phyloP scores from a whole-genome alignment of 2,329 filamentous ascomycete genomes.

The Colletotrichum sp. region DNA sequence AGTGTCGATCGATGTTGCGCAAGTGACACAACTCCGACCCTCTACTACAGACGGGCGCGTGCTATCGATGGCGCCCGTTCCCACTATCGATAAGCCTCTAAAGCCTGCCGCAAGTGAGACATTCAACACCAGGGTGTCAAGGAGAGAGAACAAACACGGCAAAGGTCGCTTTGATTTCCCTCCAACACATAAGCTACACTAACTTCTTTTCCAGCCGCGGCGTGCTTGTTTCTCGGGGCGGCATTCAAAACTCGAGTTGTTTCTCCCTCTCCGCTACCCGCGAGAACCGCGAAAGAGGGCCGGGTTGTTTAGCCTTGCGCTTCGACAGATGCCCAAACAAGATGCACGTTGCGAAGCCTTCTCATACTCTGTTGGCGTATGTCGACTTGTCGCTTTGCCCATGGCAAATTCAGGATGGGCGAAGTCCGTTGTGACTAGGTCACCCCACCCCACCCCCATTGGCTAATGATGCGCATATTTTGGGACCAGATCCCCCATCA shows the following conservation, averaged over 20 bases:
- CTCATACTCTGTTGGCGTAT: neutral
- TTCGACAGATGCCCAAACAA: no score
- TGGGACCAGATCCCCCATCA: neutral
- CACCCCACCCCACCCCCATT: neutral
- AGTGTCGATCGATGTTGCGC: neutral
- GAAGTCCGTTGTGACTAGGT: neutral
- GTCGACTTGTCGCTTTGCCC: neutral
- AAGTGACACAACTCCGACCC: neutral
- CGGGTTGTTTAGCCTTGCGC: neutral
- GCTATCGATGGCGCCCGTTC: neutral
- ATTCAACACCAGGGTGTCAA: neutral
- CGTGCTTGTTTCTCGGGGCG: neutral
- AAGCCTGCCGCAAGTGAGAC: neutral
- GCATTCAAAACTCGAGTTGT: neutral
- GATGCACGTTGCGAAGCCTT: neutral
- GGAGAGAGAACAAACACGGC: neutral
- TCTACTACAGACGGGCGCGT: neutral
- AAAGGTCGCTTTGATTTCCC: neutral
- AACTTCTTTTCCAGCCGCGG: neutral
- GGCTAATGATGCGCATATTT: neutral
- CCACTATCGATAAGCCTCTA: conserved; percentile 11
- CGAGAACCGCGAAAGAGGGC: neutral
- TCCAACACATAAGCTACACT: neutral
- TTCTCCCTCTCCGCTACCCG: neutral
- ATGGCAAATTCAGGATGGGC: neutral